Base-by-base conservation (phyloP, 2,329 filamentous ascomycete genomes). In the Xylariomycetidae sp. region DNA sequence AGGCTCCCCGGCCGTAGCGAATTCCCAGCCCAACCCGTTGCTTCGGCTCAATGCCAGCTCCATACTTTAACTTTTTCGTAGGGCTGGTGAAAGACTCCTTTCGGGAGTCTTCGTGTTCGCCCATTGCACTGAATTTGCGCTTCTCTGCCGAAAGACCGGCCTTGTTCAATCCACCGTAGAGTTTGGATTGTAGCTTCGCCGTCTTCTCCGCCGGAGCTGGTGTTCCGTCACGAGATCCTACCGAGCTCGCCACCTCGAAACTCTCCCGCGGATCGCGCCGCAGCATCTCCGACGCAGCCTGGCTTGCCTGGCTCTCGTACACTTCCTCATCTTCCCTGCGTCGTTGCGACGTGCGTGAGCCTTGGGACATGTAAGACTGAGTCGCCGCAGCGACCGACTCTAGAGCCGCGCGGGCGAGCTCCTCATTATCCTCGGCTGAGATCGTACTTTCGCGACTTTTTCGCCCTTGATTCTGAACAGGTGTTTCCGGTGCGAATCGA, bases 371-470 rank as follows among this genome's bases (percentile, higher is more conserved):
- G 34, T 56, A 57, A 4, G 59, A 50, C 47, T 57, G 57, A 5
- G 61, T 62, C 10, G 59, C 61, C 12, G 62, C 80, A 32, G 70
- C 74, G 9, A 75, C 70, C 0, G 67, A 70, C 41, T 72, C 63
- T 11, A 77, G 49, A 1, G 72, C 72, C 38, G 74, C 69, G 4
- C 73, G 65, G 1, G 70, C 71, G 16, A 77, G 61, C 48, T 77
- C 73, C 46, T 71, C 76, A 31, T 72, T 74, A 37, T 80, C 73
- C 27, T 72, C 72, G 14, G 77, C 82, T 1, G 87, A 92, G 30
- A 92, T 88, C 2, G 87, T 94, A 63, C 85, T 90, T 57, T 94
- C 88, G 39, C 86, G 79, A 57, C 87, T 88, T 58, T 80, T 79
- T 33, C 77, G 76, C 23, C 75, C 70, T 30, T 66, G 65, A 14